Evolutionary conservation across 345 rosid genomes (phyloP), one percentile per base, ranked within the genome.

Genomic region (Eucalyptus regnans): DNA sequence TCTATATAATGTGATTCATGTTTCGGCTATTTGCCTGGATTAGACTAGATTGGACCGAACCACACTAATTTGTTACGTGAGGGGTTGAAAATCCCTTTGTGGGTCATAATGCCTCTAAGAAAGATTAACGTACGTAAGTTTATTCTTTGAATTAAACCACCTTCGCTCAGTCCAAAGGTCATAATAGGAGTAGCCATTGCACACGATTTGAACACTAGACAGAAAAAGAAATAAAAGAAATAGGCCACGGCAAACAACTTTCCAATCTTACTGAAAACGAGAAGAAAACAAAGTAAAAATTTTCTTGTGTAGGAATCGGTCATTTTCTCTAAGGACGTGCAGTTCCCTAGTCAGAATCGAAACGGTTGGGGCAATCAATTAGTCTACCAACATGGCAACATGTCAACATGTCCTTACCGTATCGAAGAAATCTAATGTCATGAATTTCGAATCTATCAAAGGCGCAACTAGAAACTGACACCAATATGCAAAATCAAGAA

Each of bases 361-460:
- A 33, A 71, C 44, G 81, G 46, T 9, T 33, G 44, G 81, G 25
- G 13, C 7, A 5, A 33, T 71, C 81, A 37, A 37, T 71, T 0
- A 37, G 3, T 17, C 2, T 9, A 66, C 22, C 79, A 15, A 31
- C 22, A 5, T 15, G 0, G 41, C 41, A 41, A 41, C 41, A 5
- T 15, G 0, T 31, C 41, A 15, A 31, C 22, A 5, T 15, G 0
- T 66, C 43, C 22, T 31, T 18, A 8, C 43, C 2, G 33, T 9
- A 33, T 68, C 20, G 80, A 17, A 68, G 66, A 60, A 27, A 10
- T 60, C 66, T 60, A 60, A 23, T 25, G 64, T 58, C 64, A 58
- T 25, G 64, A 58, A 58, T 25, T 58, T 58, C 6, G 13, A 58
- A 58, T 58, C 25, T 58, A 25, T 58, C 13, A 58, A 23, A 58